Base-by-base conservation (phyloP, 805 yeast species). In the Sugiyamaella americana region DNA sequence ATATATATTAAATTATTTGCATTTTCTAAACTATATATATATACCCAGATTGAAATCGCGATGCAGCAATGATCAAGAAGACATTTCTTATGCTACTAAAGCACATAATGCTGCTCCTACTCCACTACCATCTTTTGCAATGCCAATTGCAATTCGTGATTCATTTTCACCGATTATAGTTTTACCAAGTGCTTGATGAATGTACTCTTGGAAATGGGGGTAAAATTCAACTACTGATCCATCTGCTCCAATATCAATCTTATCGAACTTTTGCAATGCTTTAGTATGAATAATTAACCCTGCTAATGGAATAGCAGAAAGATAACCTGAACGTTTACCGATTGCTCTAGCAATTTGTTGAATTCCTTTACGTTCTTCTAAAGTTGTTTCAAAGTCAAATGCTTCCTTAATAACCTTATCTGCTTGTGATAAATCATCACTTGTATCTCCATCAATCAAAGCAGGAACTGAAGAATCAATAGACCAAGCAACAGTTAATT, bases 31-130 rank as follows among this genome's bases (percentile, higher is more conserved):
- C n/a, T n/a, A n/a, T n/a, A n/a, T n/a, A n/a, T n/a, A n/a, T n/a
- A n/a, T n/a, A n/a, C n/a, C n/a, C n/a, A n/a, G n/a, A n/a, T n/a
- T n/a, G n/a, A n/a, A n/a, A n/a, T n/a, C n/a, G n/a, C n/a, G n/a
- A n/a, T n/a, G n/a, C n/a, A n/a, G n/a, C n/a, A n/a, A n/a, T n/a
- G n/a, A n/a, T n/a, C n/a, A n/a, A n/a, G n/a, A n/a, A n/a, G n/a
- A n/a, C n/a, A n/a, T n/a, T n/a, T n/a, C n/a, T 30, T 51, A 47
- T 20, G 58, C 58, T n/a, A 64, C 69, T 37, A 71, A 61, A 5
- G 96, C 97, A 70, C 96, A 87, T 51, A 91, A 71, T 1, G 98
- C 98, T 40, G 97, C 98, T 54, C 98, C 98, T 38, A 89, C 96
- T 50, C 96, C 96, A 48, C 95, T 83, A 40, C 98, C 98, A 61